phyloP scores from a whole-genome alignment of 228 moss, liverwort and hornwort genomes.

The Sphagnum magellanicum region DNA sequence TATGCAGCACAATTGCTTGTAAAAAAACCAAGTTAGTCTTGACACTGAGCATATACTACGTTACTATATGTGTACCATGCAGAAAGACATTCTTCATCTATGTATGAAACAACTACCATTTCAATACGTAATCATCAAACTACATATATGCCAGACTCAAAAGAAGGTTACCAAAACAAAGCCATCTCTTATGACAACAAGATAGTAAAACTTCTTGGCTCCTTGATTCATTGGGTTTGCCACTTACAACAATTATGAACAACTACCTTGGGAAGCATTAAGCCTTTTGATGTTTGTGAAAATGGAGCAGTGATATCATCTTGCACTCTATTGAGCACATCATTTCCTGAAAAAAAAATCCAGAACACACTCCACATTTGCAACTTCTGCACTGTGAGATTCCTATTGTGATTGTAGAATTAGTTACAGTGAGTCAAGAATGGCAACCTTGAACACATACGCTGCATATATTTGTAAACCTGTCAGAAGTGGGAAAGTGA shows the following conservation, averaged over 20 bases:
- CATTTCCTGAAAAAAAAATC: constrained; percentile 15
- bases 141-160: background rate
- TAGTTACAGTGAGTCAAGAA: background rate
- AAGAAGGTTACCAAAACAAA: background rate
- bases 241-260: background rate
- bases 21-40: background rate
- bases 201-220: too few species aligned
- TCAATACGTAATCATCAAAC: background rate
- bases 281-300: constrained; percentile 7
- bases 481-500: background rate
- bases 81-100: background rate
- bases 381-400: background rate
- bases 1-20: background rate
- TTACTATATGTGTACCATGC: background rate
- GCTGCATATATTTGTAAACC: background rate
- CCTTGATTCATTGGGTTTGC: too few species aligned
- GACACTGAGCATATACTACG: background rate
- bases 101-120: background rate
- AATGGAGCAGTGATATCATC: constrained; percentile 18
- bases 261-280: constrained; percentile 31
- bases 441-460: background rate
- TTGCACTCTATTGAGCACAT: constrained; percentile 12
- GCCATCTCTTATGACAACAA: background rate
- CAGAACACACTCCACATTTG: background rate
- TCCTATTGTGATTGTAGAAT: background rate